phyloP scores from a whole-genome alignment of 768 basidiomycete species.

The Zangia roseola region DNA sequence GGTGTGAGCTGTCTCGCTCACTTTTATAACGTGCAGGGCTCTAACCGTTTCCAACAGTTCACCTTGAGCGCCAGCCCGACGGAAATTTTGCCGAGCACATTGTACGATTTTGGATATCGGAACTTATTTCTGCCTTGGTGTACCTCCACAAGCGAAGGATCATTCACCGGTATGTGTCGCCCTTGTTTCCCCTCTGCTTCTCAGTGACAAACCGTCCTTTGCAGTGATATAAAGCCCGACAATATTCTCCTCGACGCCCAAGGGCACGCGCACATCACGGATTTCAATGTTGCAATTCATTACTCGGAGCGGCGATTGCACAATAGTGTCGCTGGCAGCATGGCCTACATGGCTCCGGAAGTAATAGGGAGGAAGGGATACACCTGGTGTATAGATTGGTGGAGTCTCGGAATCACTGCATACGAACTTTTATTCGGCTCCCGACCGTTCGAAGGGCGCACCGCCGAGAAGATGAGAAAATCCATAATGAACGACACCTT shows the following conservation, averaged over 20 bases:
- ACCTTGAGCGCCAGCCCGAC: slow-evolving; percentile 61
- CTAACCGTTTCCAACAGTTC: slow-evolving; percentile 50
- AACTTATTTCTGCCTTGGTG: slow-evolving; percentile 78
- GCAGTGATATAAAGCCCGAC: slow-evolving; percentile 94
- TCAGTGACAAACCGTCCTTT: slow-evolving; percentile 10
- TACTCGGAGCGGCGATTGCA: slow-evolving; percentile 87
- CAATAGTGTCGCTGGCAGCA: slow-evolving; percentile 93
- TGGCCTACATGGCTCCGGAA: slow-evolving; percentile 99
- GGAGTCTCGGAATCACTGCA: slow-evolving; percentile 89
- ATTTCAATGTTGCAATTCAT: slow-evolving; percentile 99
- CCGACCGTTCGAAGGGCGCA: slow-evolving; percentile 90
- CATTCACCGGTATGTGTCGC: slow-evolving; percentile 77
- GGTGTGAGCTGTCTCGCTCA: slow-evolving; percentile 56
- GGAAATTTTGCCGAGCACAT: slow-evolving; percentile 64
- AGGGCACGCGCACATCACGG: slow-evolving; percentile 96
- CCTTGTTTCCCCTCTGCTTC: background rate
- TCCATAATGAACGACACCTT: slow-evolving; percentile 82
- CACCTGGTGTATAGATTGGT: slow-evolving; percentile 92
- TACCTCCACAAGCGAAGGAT: slow-evolving; percentile 92
- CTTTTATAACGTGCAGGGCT: background rate
- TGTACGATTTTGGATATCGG: slow-evolving; percentile 87
- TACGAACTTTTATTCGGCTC: slow-evolving; percentile 84
- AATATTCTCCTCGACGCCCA: slow-evolving; percentile 92
- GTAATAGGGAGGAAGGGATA: slow-evolving; percentile 92
- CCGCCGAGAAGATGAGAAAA: slow-evolving; percentile 82